These are phyloP conservation scores for Sporobolus alterniflorus DNA, from an alignment of 202 grass and related monocot species.

Conservation along the genomic window DNA sequence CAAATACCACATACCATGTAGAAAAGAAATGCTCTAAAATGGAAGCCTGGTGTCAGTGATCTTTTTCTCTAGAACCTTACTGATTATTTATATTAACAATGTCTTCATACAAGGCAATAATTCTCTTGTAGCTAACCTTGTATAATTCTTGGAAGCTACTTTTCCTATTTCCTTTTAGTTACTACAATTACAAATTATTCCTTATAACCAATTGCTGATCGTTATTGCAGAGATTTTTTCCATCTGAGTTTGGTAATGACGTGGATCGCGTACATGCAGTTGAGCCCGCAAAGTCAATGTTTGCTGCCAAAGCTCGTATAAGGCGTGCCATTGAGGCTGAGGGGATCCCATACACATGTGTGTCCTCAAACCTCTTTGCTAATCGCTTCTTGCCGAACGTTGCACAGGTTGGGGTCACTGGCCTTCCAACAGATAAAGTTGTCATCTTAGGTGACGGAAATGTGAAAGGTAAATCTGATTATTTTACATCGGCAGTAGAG, in stretches of 20 bases:
- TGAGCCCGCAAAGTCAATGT: slow-evolving; percentile 59
- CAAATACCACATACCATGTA: background rate
- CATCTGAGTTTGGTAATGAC: slow-evolving; percentile 78
- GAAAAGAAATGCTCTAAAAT: background rate
- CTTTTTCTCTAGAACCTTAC: background rate
- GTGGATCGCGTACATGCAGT: slow-evolving; percentile 51
- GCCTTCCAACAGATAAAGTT: slow-evolving; percentile 63
- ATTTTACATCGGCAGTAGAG: background rate
- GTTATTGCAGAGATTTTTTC: slow-evolving; percentile 65
- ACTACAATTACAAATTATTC: background rate
- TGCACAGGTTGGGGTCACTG: slow-evolving; percentile 34
- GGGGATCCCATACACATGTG: slow-evolving; percentile 60
- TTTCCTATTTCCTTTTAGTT: background rate
- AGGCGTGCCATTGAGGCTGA: slow-evolving; percentile 59
- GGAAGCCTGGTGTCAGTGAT: background rate
- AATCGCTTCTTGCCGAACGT: slow-evolving; percentile 52
- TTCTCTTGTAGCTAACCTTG: background rate
- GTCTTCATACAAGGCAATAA: background rate
- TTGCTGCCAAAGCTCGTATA: slow-evolving; percentile 43
- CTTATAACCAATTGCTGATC: background rate
- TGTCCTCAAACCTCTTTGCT: slow-evolving; percentile 73
- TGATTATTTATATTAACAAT: background rate
- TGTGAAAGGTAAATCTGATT: slow-evolving; percentile 61
- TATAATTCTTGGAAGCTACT: background rate
- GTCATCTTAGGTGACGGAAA: slow-evolving; percentile 75